phyloP scores from a whole-genome alignment of 1,284 basidiomycete genomes.

The Agaricales sp. region DNA sequence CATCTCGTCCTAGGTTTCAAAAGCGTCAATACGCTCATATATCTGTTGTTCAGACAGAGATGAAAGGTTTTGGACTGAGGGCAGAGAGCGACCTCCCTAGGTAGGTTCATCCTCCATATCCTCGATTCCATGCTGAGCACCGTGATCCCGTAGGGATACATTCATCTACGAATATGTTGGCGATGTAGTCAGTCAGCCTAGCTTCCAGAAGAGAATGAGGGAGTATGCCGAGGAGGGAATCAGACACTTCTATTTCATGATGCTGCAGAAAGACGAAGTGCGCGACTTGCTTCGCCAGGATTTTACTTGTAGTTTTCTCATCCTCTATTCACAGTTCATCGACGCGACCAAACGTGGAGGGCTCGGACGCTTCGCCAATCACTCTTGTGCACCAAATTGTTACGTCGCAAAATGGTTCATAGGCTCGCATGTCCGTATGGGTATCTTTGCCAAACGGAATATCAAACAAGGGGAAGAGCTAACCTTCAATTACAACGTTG shows the following conservation, averaged over 20 bases:
- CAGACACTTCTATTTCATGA: slow-evolving; percentile 99
- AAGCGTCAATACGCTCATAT: slow-evolving; percentile 79
- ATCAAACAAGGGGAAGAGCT: slow-evolving; percentile 85
- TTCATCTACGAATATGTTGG: slow-evolving; percentile 99
- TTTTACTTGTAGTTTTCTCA: slow-evolving; percentile 5
- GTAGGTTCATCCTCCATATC: slow-evolving; percentile 37
- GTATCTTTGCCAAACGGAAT: slow-evolving; percentile 88
- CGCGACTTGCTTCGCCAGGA: too few species aligned
- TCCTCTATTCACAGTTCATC: slow-evolving; percentile 59
- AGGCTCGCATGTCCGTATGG: slow-evolving; percentile 89
- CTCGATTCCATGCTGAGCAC: not conserved
- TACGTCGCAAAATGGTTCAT: slow-evolving; percentile 99
- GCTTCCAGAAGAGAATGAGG: slow-evolving; percentile 91
- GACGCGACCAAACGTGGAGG: slow-evolving; percentile 97
- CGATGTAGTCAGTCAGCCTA: slow-evolving; percentile 84
- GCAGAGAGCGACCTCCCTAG: slow-evolving; percentile 60
- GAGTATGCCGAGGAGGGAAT: slow-evolving; percentile 92
- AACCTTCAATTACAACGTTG: slow-evolving; percentile 99
- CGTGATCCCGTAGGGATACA: slow-evolving; percentile 49
- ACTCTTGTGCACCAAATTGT: slow-evolving; percentile 97
- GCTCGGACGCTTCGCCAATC: slow-evolving; percentile 95
- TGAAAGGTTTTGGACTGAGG: slow-evolving; percentile 92
- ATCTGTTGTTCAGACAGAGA: slow-evolving; percentile 88
- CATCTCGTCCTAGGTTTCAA: slow-evolving; percentile 58
- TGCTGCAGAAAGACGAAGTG: slow-evolving; percentile 96